Percentiles rank a stretch among this genome's conserved stretches.
These are phyloP conservation scores for Erysimum pusillum DNA, from an alignment of 441 rosid species.

Conservation along the genomic window DNA sequence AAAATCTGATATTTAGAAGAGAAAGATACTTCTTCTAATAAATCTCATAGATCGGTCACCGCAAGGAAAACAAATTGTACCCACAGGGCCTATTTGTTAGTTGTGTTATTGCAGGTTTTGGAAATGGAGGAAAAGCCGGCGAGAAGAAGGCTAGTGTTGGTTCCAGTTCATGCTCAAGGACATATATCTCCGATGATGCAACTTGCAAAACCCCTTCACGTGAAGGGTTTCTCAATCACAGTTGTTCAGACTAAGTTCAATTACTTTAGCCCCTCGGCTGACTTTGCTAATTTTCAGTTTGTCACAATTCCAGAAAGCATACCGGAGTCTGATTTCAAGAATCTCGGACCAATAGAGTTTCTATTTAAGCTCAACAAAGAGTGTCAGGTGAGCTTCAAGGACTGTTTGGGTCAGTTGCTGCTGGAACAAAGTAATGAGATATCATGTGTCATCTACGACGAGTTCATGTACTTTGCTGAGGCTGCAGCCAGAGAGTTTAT, in stretches of 20 bases:
- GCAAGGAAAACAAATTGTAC: too few relatives aligned
- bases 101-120: background rate
- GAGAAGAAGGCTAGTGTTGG: slow-evolving; percentile 42
- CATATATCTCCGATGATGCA: slow-evolving; percentile 60
- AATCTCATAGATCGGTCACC: background rate
- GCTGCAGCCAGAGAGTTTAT: slow-evolving; percentile 49
- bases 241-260: slow-evolving; percentile 30
- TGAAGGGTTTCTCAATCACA: slow-evolving; percentile 52
- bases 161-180: slow-evolving; percentile 55
- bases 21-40: background rate
- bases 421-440: slow-evolving; percentile 24
- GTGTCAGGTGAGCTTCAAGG: slow-evolving; percentile 41
- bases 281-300: slow-evolving; percentile 47
- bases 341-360: background rate
- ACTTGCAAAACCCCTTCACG: slow-evolving; percentile 47
- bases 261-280: background rate
- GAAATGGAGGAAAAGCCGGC: slow-evolving; percentile 15
- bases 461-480: slow-evolving; percentile 53
- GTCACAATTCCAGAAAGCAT: slow-evolving; percentile 43
- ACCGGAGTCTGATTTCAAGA: slow-evolving; percentile 21
- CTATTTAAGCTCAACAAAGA: slow-evolving; percentile 39
- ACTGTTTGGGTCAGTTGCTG: slow-evolving; percentile 34
- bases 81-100: too few relatives aligned
- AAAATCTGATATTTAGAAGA: background rate
- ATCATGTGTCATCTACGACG: slow-evolving; percentile 61